Conservation (phyloP, 345 rosid species). For the Camelina sativa region DNA sequence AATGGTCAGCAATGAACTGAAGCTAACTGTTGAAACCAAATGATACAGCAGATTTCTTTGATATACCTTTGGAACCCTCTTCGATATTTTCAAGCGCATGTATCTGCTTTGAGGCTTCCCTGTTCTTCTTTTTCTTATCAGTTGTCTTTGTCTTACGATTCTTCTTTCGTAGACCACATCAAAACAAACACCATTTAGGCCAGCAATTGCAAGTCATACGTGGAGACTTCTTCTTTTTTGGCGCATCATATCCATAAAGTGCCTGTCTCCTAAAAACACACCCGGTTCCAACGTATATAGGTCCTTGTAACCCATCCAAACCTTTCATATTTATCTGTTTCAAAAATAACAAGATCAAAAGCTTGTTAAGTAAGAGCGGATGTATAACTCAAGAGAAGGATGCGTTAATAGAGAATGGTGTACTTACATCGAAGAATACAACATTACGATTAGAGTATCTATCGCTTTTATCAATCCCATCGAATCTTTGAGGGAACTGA, state of each 20-base stretch:
- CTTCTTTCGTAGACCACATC: slow-evolving; percentile 60
- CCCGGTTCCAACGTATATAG: slow-evolving; percentile 93
- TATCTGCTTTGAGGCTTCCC: slow-evolving; percentile 70
- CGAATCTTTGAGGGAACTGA: slow-evolving; percentile 89
- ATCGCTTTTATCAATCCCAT: slow-evolving; percentile 77
- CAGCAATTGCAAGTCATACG: slow-evolving; percentile 80
- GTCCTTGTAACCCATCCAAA: slow-evolving; percentile 91
- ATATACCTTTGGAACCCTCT: slow-evolving; percentile 65
- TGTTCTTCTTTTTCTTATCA: slow-evolving; percentile 61
- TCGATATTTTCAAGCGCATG: slow-evolving; percentile 73
- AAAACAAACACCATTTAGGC: slow-evolving; percentile 78
- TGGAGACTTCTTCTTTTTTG: slow-evolving; percentile 68
- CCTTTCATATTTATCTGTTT: slow-evolving; percentile 96
- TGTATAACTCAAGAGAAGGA: not conserved
- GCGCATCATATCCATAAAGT: slow-evolving; percentile 86
- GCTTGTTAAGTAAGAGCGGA: not conserved
- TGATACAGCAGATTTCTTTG: not conserved
- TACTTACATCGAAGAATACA: slow-evolving; percentile 79
- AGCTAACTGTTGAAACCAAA: slow-evolving; percentile 15
- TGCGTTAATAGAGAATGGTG: not conserved
- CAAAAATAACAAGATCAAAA: slow-evolving; percentile 19
- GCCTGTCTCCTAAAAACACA: slow-evolving; percentile 93
- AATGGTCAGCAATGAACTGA: slow-evolving; percentile 9
- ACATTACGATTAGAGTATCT: slow-evolving; percentile 84
- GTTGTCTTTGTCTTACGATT: slow-evolving; percentile 54